Percentiles rank a stretch among this genome's conserved stretches.
phyloP scores from a whole-genome alignment of 257 asterid genomes.

The Prunella vulgaris region DNA sequence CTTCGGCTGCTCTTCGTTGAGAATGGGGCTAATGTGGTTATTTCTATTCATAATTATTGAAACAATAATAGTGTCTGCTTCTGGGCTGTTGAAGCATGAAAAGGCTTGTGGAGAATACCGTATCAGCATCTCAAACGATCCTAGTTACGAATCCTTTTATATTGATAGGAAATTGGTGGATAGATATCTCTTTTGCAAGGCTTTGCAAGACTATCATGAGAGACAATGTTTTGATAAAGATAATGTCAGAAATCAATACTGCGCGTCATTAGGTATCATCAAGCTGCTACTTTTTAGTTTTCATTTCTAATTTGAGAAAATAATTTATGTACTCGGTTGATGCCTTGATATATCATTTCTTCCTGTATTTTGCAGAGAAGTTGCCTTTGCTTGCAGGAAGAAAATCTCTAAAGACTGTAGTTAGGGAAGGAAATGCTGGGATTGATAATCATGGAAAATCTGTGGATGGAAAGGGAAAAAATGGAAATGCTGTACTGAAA shows the following conservation, averaged over 20 bases:
- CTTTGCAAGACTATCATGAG: slow-evolving; percentile 35
- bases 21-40: slow-evolving; percentile 36
- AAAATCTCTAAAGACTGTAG: slow-evolving; percentile 37
- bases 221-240: slow-evolving; percentile 39
- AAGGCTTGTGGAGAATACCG: slow-evolving; percentile 49
- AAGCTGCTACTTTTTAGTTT: not conserved
- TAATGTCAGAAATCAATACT: slow-evolving; percentile 34
- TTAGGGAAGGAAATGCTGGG: slow-evolving; percentile 39
- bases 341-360: slow-evolving; percentile 9
- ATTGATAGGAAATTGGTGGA: slow-evolving; percentile 59
- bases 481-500: slow-evolving; percentile 30
- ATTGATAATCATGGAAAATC: slow-evolving; percentile 22
- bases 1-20: slow-evolving; percentile 25
- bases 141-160: slow-evolving; percentile 40
- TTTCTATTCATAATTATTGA: slow-evolving; percentile 40
- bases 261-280: slow-evolving; percentile 56
- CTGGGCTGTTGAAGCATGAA: slow-evolving; percentile 35
- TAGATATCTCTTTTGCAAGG: slow-evolving; percentile 51
- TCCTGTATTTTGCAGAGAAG: slow-evolving; percentile 39
- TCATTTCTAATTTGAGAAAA: not conserved
- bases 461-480: slow-evolving; percentile 28
- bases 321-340: not conserved
- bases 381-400: slow-evolving; percentile 42
- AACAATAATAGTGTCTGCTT: slow-evolving; percentile 39
- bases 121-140: slow-evolving; percentile 39